These are phyloP conservation scores for Populus nigra DNA, from an alignment of 345 rosid genomes.

Conservation along the genomic window DNA sequence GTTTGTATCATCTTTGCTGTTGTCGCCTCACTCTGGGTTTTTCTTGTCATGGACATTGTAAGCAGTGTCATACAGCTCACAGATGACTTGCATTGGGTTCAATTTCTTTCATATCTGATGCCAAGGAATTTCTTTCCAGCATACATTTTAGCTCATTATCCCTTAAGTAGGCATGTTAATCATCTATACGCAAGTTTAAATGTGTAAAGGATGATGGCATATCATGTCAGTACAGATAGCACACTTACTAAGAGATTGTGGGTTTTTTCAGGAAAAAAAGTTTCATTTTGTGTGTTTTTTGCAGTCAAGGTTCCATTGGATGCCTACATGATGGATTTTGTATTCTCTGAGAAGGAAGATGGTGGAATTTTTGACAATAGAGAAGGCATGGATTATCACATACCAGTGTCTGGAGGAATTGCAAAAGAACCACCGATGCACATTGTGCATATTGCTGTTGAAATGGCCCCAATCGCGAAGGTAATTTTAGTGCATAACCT, in stretches of 20 bases:
- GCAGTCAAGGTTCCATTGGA: conserved; percentile 89
- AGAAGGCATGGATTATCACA: conserved; percentile 76
- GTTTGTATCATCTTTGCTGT: not conserved
- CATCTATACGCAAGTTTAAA: not conserved
- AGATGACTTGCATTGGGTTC: not conserved
- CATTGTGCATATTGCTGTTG: conserved; percentile 87
- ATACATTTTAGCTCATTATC: too few species aligned
- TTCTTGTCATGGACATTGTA: not conserved
- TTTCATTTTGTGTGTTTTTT: conserved; percentile 25
- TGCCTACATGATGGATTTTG: conserved; percentile 95
- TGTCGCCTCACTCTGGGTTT: not conserved
- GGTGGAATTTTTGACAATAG: conserved; percentile 83
- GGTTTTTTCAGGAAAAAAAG: not conserved
- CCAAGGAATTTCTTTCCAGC: not conserved
- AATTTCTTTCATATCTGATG: not conserved
- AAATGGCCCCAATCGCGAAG: conserved; percentile 99
- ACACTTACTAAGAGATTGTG: not conserved
- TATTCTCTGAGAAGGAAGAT: conserved; percentile 85
- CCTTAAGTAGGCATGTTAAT: not conserved
- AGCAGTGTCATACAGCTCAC: not conserved
- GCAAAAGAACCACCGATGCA: conserved; percentile 83
- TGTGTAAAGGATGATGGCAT: not conserved
- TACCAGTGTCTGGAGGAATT: conserved; percentile 73
- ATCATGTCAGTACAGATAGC: not conserved
- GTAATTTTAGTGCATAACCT: conserved; percentile 26